Conservation (phyloP, 345 rosid species). For the Laguncularia racemosa region DNA sequence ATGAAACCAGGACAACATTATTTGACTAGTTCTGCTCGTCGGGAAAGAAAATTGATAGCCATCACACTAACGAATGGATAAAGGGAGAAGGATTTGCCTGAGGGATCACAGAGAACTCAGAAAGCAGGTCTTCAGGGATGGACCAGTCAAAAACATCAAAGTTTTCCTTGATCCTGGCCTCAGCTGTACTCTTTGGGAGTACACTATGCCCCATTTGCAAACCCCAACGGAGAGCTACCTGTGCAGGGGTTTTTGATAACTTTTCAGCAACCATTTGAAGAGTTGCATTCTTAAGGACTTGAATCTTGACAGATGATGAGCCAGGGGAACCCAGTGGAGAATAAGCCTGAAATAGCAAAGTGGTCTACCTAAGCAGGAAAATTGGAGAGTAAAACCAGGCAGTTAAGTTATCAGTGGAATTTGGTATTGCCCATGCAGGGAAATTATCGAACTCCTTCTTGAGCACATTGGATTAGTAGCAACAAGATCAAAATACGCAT, state of each 20-base stretch:
- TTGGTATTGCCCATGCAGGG: too few species aligned
- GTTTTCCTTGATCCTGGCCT: constrained; percentile 65
- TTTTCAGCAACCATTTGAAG: constrained; percentile 43
- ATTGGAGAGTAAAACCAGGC: too few species aligned
- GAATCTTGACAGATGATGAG: constrained; percentile 49
- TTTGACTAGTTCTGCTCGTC: background rate
- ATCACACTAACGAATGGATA: background rate
- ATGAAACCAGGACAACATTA: too few species aligned
- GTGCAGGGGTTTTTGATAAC: constrained; percentile 72
- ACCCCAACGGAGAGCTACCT: constrained; percentile 84
- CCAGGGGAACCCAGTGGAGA: constrained; percentile 87
- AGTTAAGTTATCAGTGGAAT: too few species aligned
- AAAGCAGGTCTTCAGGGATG: constrained; percentile 58
- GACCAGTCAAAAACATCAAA: constrained; percentile 65
- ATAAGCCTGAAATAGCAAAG: constrained; percentile 40
- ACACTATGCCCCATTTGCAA: constrained; percentile 80
- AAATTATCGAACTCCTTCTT: too few species aligned
- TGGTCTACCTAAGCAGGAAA: too few species aligned
- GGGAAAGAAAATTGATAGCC: background rate
- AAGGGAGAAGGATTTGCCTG: constrained; percentile 24
- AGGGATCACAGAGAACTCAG: constrained; percentile 52
- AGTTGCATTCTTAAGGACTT: constrained; percentile 50
- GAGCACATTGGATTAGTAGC: too few species aligned
- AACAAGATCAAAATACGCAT: too few species aligned
- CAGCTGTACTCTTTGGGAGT: constrained; percentile 70